Conservation (phyloP, 2,329 filamentous ascomycete species). For the Diaporthe amygdali region DNA sequence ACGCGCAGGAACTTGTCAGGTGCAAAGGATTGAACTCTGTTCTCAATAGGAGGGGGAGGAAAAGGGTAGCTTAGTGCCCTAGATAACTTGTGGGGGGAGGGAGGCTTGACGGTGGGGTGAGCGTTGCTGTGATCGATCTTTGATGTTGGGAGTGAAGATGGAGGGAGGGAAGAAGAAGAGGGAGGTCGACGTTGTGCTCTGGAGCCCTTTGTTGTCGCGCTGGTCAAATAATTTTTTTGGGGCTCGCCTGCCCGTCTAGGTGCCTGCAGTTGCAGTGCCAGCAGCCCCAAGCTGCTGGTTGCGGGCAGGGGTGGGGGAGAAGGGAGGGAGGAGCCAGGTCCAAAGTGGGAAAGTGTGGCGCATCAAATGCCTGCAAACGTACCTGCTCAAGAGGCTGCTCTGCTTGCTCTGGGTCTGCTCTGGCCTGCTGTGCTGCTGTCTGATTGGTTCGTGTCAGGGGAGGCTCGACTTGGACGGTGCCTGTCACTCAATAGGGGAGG, state of each 20-base stretch:
- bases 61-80: constrained; percentile 92
- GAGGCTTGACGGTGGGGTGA: constrained; percentile 42
- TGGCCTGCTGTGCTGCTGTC: background rate
- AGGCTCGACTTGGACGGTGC: constrained; percentile 7
- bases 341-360: constrained; percentile 24
- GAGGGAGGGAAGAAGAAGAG: constrained; percentile 32
- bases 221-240: constrained; percentile 40
- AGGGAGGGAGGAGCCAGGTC: constrained; percentile 12
- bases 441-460: constrained; percentile 6
- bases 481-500: background rate
- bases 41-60: constrained; percentile 67
- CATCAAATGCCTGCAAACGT: constrained; percentile 18
- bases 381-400: constrained; percentile 12
- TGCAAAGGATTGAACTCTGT: constrained; percentile 68
- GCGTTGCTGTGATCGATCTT: constrained; percentile 41
- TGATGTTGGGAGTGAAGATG: constrained; percentile 37
- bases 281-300: constrained; percentile 15
- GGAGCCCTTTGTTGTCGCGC: constrained; percentile 32
- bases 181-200: constrained; percentile 34
- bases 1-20: constrained; percentile 46
- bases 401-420: background rate
- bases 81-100: constrained; percentile 56
- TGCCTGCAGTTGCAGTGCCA: constrained; percentile 16
- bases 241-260: constrained; percentile 16
- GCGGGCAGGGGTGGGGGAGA: constrained; percentile 16